Conservation (phyloP, 768 basidiomycete species). For the Neoboletus magnificus region DNA sequence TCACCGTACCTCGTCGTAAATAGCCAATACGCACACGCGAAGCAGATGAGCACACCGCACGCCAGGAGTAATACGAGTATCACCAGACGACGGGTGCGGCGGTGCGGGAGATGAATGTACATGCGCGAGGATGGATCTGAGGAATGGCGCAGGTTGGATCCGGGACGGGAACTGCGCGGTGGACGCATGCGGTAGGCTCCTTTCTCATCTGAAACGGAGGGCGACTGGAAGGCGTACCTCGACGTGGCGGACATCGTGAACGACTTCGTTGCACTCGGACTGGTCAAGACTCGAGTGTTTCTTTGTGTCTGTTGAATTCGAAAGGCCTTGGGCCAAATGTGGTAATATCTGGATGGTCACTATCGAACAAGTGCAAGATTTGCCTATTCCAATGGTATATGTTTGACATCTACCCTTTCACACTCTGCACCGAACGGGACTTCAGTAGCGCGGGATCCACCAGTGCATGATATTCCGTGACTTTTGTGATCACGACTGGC, state of each 20-base stretch:
- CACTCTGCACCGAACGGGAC: too few species aligned
- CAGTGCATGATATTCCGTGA: too few species aligned
- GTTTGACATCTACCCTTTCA: too few species aligned
- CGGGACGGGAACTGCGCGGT: slow-evolving; percentile 29
- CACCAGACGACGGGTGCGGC: slow-evolving; percentile 36
- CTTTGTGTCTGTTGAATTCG: slow-evolving; percentile 17
- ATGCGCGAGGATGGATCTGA: slow-evolving; percentile 3
- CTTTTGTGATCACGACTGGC: too few species aligned
- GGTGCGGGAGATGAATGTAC: slow-evolving; percentile 16
- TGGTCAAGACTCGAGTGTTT: background rate
- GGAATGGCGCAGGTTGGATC: slow-evolving; percentile 20
- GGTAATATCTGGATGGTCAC: too few species aligned
- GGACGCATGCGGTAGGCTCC: slow-evolving; percentile 64
- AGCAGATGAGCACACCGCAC: slow-evolving; percentile 49
- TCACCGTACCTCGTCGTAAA: slow-evolving; percentile 61
- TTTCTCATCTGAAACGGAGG: slow-evolving; percentile 63
- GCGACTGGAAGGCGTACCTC: slow-evolving; percentile 41
- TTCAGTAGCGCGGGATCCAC: too few species aligned
- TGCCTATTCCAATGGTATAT: too few species aligned
- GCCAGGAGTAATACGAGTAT: slow-evolving; percentile 46
- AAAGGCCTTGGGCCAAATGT: background rate
- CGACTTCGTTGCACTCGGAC: background rate
- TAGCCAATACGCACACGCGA: slow-evolving; percentile 61
- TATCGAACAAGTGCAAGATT: too few species aligned
- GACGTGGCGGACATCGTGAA: slow-evolving; percentile 9